phyloP scores from a whole-genome alignment of 1,284 basidiomycete genomes.

The Ganoderma resinaceum region DNA sequence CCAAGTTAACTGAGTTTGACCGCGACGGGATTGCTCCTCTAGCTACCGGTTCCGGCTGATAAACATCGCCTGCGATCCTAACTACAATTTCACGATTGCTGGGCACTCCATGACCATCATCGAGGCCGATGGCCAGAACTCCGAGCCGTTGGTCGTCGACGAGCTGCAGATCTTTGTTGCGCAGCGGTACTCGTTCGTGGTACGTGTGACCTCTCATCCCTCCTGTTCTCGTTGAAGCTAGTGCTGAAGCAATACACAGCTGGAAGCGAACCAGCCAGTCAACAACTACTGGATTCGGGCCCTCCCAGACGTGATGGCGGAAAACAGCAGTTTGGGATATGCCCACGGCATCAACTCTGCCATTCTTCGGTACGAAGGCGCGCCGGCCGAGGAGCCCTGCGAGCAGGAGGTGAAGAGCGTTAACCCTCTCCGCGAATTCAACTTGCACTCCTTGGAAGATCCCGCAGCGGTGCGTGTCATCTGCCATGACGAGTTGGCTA shows the following conservation, averaged over 20 bases:
- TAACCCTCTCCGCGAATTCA: slow-evolving; percentile 38
- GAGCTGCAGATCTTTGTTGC: slow-evolving; percentile 47
- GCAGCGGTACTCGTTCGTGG: slow-evolving; percentile 45
- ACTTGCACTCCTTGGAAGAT: slow-evolving; percentile 31
- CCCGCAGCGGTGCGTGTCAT: slow-evolving; percentile 21
- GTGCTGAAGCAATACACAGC: slow-evolving; percentile 13
- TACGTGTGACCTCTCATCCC: slow-evolving; percentile 10
- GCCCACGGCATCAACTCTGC: slow-evolving; percentile 54
- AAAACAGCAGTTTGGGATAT: slow-evolving; percentile 34
- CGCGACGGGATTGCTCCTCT: background rate
- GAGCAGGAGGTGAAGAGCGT: slow-evolving; percentile 48
- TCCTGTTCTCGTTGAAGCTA: background rate
- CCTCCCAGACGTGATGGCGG: slow-evolving; percentile 39
- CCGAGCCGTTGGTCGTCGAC: slow-evolving; percentile 48
- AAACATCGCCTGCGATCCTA: slow-evolving; percentile 50
- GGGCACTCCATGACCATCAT: slow-evolving; percentile 57
- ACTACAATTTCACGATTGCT: slow-evolving; percentile 49
- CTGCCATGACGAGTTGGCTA: background rate
- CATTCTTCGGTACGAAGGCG: slow-evolving; percentile 60
- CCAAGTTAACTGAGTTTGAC: background rate
- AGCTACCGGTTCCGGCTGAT: slow-evolving; percentile 53
- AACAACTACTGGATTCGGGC: slow-evolving; percentile 54
- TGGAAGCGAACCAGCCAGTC: slow-evolving; percentile 44
- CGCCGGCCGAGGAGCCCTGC: slow-evolving; percentile 32
- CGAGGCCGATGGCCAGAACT: slow-evolving; percentile 57